Evolutionary conservation across 2,329 filamentous ascomycete species (phyloP).

Genomic region (Aspergillus chevalieri): DNA sequence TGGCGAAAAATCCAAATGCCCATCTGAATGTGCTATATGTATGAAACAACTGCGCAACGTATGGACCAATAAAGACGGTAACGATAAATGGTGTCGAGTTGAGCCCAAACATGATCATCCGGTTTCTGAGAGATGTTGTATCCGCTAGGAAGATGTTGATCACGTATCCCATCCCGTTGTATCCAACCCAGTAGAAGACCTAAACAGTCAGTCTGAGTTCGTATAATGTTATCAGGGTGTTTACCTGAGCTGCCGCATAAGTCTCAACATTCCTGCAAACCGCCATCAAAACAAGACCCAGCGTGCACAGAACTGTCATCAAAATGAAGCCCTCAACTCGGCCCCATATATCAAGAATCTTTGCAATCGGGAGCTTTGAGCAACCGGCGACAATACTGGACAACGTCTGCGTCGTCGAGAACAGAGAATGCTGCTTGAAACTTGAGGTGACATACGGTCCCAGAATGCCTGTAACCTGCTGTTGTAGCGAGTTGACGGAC

Average conservation of each 20-base stretch:
- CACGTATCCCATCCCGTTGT: constrained; percentile 49
- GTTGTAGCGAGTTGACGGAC: constrained; percentile 39
- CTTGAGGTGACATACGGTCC: constrained; percentile 48
- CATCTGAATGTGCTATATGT: constrained; percentile 51
- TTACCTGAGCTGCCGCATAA: constrained; percentile 54
- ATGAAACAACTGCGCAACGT: constrained; percentile 45
- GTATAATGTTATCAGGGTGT: too few species aligned
- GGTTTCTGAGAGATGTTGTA: constrained; percentile 53
- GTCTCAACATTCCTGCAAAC: constrained; percentile 54
- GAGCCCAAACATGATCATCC: constrained; percentile 54
- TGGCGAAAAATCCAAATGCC: constrained; percentile 56
- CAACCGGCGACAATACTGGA: constrained; percentile 52
- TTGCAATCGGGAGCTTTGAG: constrained; percentile 55
- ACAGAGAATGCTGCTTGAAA: constrained; percentile 50
- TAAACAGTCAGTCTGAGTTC: constrained; percentile 7
- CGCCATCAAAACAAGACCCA: constrained; percentile 57
- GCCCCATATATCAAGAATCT: constrained; percentile 58
- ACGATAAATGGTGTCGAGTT: constrained; percentile 55
- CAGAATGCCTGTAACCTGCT: constrained; percentile 35
- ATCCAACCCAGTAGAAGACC: constrained; percentile 55
- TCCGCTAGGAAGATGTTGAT: constrained; percentile 56
- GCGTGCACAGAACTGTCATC: constrained; percentile 42
- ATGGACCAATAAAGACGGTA: constrained; percentile 52
- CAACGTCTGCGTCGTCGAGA: constrained; percentile 51
- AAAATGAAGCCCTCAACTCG: constrained; percentile 52